Evolutionary conservation across 805 yeast genomes (phyloP), one percentile per base, ranked within the genome.

Genomic region (Cyberlindnera amylophila): DNA sequence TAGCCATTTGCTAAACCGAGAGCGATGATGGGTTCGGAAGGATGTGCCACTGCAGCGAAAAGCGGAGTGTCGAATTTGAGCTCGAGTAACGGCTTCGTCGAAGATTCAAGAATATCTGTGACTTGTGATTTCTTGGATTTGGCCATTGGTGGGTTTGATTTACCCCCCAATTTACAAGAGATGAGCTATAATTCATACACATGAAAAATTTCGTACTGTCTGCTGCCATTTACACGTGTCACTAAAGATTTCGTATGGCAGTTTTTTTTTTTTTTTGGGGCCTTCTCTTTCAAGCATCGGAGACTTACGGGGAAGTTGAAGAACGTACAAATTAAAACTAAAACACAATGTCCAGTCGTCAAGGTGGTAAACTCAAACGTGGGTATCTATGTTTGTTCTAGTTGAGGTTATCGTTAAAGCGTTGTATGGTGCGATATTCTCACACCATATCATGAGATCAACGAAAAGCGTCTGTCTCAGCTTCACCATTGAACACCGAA

Each of bases 341-440:
- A 21, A 30, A 34, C 9, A 14, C 8, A 34, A 88, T 89, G 96
- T 88, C 96, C 38, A 89, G 96, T 58, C 89, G 96, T 72, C 96
- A 90, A 74, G 97, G 97, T 62, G 97, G 97, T 61, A 90, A 90
- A 66, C 81, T 90, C 46, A 90, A 90, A 80, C 97, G 89, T 70
- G 60, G 47, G 79, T 68, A 26, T 8, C 10, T 16, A 7, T 31
- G 5, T 12, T 31, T n/a, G n/a, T n/a, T n/a, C n/a, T n/a, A n/a
- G n/a, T n/a, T n/a, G n/a, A n/a, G n/a, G n/a, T n/a, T n/a, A n/a
- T n/a, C n/a, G n/a, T n/a, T n/a, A n/a, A n/a, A n/a, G n/a, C n/a
- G n/a, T n/a, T n/a, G n/a, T n/a, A n/a, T n/a, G n/a, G n/a, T n/a
- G n/a, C n/a, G n/a, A n/a, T n/a, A n/a, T n/a, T n/a, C n/a, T n/a